Evolutionary conservation across 257 asterid species (phyloP), one percentile per base, ranked within the genome.

Genomic region (Ballota nigra): DNA sequence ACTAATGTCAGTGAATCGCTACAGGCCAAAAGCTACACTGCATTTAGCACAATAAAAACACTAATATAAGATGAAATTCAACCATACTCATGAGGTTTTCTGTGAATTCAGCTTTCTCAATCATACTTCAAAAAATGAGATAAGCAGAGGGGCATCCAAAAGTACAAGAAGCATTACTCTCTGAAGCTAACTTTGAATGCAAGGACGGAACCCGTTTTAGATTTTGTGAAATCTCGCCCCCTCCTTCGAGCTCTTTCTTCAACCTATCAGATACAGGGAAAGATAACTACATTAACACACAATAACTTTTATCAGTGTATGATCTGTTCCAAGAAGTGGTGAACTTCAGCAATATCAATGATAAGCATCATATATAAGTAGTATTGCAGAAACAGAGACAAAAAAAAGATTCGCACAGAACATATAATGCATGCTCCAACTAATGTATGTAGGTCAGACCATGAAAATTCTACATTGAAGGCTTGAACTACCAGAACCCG

Each of bases 171-270:
- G 29, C 75, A 76, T 91, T 91, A 93, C 98, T 93, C 96, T 87
- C 97, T 86, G 78, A 93, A 93, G 98, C 95, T 93, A 84, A 93
- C 98, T 93, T 93, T 93, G 85, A 93, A 93, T 43, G 98, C 95
- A 76, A 93, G 83, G 70, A 93, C 87, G 26, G 98, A 91, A 80
- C 97, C 97, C 0, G 97, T 79, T 83, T 93, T 93, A 78, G 98
- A 89, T 84, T 91, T 91, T 55, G 86, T 84, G 72, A 91, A 83
- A 72, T 85, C 83, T 47, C 63, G 82, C 61, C 97, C 97, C 86
- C 86, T 93, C 83, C 52, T 77, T 70, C 92, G 93, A 79, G 89
- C 96, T 80, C 97, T 87, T 80, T 91, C 97, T 86, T 93, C 97
- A 53, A 93, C 91, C 98, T 91, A 79, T 85, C 73, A 82, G 70